phyloP scores from a whole-genome alignment of 306 rosid genomes.

The Rubus idaeus region DNA sequence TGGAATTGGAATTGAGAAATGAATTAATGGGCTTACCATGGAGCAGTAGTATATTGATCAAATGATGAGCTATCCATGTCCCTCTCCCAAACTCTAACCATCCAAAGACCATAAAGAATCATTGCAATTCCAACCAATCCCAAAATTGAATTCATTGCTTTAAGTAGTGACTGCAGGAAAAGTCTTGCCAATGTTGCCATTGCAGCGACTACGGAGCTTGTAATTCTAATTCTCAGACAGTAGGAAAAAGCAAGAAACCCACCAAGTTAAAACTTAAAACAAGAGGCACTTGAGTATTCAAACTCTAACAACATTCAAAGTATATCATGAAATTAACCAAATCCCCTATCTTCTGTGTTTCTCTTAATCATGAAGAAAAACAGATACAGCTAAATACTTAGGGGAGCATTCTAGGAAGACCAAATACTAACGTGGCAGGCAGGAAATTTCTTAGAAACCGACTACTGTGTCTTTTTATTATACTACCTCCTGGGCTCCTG shows the following conservation, averaged over 20 bases:
- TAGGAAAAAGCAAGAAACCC: background rate
- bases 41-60: slow-evolving; percentile 10
- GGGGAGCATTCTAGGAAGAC: background rate
- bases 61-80: slow-evolving; percentile 13
- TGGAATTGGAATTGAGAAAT: background rate
- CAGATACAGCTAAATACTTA: background rate
- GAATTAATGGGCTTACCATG: slow-evolving; percentile 25
- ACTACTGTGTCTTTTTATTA: background rate
- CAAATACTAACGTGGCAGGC: background rate
- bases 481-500: no score
- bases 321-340: background rate
- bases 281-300: background rate
- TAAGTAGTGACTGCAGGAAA: slow-evolving; percentile 31
- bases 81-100: slow-evolving; percentile 43
- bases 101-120: slow-evolving; percentile 36
- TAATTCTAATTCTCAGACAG: background rate
- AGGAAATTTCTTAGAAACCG: slow-evolving; percentile 32
- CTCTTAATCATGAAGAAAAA: background rate
- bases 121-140: slow-evolving; percentile 47
- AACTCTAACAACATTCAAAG: background rate
- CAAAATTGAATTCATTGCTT: slow-evolving; percentile 32
- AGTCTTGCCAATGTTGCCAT: slow-evolving; percentile 24
- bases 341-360: no score
- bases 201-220: background rate
- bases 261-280: background rate